These are phyloP conservation scores for Leishmania major DNA, from an alignment of 208 protist species.

Conservation along the genomic window DNA sequence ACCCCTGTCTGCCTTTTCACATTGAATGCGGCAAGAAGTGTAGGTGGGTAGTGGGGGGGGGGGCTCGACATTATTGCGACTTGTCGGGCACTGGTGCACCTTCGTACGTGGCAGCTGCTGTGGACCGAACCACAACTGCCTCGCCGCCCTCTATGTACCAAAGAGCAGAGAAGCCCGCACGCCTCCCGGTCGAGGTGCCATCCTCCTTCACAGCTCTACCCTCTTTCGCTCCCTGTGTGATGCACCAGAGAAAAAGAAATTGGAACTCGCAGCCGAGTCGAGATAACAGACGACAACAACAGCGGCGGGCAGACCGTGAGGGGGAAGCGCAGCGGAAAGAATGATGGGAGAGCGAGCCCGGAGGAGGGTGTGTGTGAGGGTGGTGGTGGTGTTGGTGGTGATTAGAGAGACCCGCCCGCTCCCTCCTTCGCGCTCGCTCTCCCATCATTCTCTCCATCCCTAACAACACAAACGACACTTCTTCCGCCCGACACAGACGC, in stretches of 20 bases:
- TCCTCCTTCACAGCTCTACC: not conserved
- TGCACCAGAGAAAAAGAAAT: not conserved
- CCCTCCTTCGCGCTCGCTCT: not conserved
- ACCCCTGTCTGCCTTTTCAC: not conserved
- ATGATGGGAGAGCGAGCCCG: not conserved
- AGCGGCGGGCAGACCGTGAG: not conserved
- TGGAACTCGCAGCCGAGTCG: not conserved
- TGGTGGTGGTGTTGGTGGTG: not conserved
- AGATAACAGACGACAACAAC: not conserved
- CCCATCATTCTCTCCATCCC: not conserved
- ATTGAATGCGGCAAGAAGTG: not conserved
- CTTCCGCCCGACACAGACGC: not conserved
- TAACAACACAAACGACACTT: not conserved
- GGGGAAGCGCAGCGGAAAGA: not conserved
- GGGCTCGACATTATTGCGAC: not conserved
- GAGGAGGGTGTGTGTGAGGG: not conserved
- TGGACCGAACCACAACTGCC: not conserved
- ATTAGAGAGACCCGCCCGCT: not conserved
- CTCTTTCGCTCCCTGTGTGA: not conserved
- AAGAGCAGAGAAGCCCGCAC: not conserved
- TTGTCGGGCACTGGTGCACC: not conserved
- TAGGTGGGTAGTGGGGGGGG: not conserved
- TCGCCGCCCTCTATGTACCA: not conserved
- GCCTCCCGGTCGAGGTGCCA: not conserved
- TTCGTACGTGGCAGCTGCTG: not conserved